Base-by-base conservation (phyloP, 345 rosid genomes). In the Microcos paniculata region DNA sequence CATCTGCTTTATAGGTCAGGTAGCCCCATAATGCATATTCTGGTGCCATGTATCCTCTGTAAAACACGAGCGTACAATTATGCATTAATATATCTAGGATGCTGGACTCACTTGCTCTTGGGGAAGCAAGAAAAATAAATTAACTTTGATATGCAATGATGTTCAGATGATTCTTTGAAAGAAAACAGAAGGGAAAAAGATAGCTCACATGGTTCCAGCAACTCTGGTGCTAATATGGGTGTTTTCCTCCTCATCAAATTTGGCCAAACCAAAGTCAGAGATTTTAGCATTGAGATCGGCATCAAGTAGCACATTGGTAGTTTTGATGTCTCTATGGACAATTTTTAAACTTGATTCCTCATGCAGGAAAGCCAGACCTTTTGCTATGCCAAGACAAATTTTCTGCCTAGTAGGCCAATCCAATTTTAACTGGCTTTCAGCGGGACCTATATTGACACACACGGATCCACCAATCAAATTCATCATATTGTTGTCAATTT, bases 241-340 rank as follows among this genome's bases (percentile, higher is more conserved):
- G 40, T 90, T 83, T 55, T 87, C 91, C 45, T 85, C 92, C 55
- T 87, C 90, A 12, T 90, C 89, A 14, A 90, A 87, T 45, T 88
- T 90, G 19, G 94, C 94, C 31, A 90, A 80, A 64, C 92, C 92
- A 69, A 90, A 90, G 76, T 90, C 92, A 23, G 91, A 88, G 35
- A 90, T 88, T 75, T 87, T 86, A 30, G 91, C 81, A 8, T 82
- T 86, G 4, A 90, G 79, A 56, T 82, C 66, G 78, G 76, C 77
- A 23, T 88, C 91, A 19, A 90, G 92, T 35, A 90, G 89, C 67
- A 88, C 92, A 77, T 87, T 90, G 0, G 90, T 87, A 0, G 92
- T 87, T 77, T 90, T 90, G 56, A 90, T 90, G 82, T 90, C 94
- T 76, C 92, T 85, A 56, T 90, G 94, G 53, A 90, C 92, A 66